Evolutionary conservation across 176 grass and related monocot species (phyloP).

Genomic region (Carex parvula): DNA sequence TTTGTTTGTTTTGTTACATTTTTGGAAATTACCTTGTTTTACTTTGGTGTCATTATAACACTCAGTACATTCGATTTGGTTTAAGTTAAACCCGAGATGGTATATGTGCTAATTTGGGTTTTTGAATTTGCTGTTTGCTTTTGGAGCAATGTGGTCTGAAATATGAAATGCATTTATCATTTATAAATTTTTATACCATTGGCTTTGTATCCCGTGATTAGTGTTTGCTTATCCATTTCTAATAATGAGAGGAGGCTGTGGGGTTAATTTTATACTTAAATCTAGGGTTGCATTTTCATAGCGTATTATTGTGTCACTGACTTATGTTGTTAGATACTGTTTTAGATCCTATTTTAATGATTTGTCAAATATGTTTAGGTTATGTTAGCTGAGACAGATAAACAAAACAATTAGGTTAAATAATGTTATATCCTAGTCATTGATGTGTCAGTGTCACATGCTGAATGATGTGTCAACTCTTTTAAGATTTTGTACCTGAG

Average conservation of each 20-base stretch:
- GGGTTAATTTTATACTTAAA: constrained; percentile 2
- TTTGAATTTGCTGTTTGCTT: neutral
- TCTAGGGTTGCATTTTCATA: constrained; percentile 4
- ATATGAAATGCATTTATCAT: neutral
- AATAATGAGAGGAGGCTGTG: neutral
- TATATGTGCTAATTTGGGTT: neutral
- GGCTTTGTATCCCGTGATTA: neutral
- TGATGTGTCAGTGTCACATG: neutral
- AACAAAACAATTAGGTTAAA: neutral
- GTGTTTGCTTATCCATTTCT: neutral
- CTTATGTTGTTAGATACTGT: neutral
- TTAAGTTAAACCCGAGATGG: neutral
- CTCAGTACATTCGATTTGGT: neutral
- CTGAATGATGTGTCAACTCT: neutral
- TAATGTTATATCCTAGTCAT: constrained; percentile 6
- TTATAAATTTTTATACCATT: neutral
- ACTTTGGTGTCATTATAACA: neutral
- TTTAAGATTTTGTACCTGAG: neutral
- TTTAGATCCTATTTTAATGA: neutral
- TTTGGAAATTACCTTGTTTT: neutral
- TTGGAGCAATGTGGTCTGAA: neutral
- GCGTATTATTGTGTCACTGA: neutral
- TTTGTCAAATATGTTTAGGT: neutral
- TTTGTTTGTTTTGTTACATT: neutral
- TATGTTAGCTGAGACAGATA: neutral